These are phyloP conservation scores for Aeminium ludgeri DNA, from an alignment of 495 filamentous ascomycete genomes.

Conservation along the genomic window DNA sequence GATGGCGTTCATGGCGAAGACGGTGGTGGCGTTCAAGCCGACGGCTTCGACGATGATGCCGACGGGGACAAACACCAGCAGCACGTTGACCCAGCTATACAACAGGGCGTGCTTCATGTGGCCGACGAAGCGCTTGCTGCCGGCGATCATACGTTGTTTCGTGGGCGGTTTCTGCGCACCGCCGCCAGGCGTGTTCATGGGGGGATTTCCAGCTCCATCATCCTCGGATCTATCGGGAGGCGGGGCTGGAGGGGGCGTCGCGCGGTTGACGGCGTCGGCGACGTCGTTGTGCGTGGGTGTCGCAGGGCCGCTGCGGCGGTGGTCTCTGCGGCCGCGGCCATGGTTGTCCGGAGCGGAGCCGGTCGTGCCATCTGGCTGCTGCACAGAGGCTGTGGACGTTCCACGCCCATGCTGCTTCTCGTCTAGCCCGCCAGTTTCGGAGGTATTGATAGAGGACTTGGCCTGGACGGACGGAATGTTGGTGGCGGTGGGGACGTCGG, in stretches of 20 bases:
- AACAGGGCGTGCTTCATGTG: conserved; percentile 39
- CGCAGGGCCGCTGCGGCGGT: conserved; percentile 3
- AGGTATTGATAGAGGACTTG: background rate
- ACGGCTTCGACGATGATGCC: conserved; percentile 49
- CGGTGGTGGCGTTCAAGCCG: conserved; percentile 26
- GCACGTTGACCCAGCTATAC: conserved; percentile 59
- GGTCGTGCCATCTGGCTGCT: too few species aligned
- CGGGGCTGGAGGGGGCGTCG: conserved; percentile 29
- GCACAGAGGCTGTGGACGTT: conserved; percentile 7
- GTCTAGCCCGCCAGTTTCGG: conserved; percentile 14
- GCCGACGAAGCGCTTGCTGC: conserved; percentile 32
- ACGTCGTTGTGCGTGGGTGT: conserved; percentile 19
- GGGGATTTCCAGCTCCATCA: conserved; percentile 35
- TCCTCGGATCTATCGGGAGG: conserved; percentile 35
- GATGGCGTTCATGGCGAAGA: conserved; percentile 69
- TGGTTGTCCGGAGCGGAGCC: too few species aligned
- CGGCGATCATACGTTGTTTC: conserved; percentile 15
- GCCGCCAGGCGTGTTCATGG: conserved; percentile 18
- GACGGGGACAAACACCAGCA: conserved; percentile 64
- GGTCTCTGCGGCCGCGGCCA: conserved; percentile 12
- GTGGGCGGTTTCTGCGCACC: conserved; percentile 23
- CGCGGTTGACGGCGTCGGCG: conserved; percentile 22
- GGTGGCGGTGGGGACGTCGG: background rate
- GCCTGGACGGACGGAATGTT: background rate
- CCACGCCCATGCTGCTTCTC: conserved; percentile 7